Conservation (phyloP, 805 yeast species). For the Ogataea ganodermae region DNA sequence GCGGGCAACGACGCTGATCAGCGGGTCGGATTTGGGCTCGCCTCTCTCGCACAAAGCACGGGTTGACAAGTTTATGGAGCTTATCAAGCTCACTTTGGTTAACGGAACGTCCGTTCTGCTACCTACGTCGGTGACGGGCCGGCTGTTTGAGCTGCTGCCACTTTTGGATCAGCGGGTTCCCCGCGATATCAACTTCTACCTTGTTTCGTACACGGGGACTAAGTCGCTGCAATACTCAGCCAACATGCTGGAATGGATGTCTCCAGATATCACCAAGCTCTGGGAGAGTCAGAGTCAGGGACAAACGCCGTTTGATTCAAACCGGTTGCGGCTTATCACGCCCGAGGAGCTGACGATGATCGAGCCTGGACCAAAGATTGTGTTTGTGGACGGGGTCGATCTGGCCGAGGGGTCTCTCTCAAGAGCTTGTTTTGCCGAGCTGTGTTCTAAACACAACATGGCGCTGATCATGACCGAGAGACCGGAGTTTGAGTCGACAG, state of each 20-base stretch:
- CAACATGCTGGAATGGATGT: constrained; percentile 95
- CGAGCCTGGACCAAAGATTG: constrained; percentile 68
- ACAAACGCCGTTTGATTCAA: constrained; percentile 71
- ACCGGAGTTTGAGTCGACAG: constrained; percentile 49
- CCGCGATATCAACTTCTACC: constrained; percentile 60
- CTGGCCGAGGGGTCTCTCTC: constrained; percentile 65
- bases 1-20: constrained; percentile 82
- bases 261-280: constrained; percentile 76
- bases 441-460: constrained; percentile 66
- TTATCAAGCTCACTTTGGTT: constrained; percentile 65
- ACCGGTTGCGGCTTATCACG: constrained; percentile 56
- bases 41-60: constrained; percentile 60
- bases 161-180: constrained; percentile 26
- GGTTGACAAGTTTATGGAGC: constrained; percentile 60
- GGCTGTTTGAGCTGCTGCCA: constrained; percentile 76
- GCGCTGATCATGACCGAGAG: constrained; percentile 77
- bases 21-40: constrained; percentile 71
- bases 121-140: constrained; percentile 79
- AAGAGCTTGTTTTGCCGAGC: constrained; percentile 48
- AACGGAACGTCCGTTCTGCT: constrained; percentile 80
- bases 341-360: constrained; percentile 56
- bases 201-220: constrained; percentile 78
- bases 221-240: constrained; percentile 79
- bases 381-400: constrained; percentile 73
- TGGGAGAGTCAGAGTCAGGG: constrained; percentile 79